Base-by-base conservation (phyloP, 2,329 filamentous ascomycete genomes). In the Didymella sp. region DNA sequence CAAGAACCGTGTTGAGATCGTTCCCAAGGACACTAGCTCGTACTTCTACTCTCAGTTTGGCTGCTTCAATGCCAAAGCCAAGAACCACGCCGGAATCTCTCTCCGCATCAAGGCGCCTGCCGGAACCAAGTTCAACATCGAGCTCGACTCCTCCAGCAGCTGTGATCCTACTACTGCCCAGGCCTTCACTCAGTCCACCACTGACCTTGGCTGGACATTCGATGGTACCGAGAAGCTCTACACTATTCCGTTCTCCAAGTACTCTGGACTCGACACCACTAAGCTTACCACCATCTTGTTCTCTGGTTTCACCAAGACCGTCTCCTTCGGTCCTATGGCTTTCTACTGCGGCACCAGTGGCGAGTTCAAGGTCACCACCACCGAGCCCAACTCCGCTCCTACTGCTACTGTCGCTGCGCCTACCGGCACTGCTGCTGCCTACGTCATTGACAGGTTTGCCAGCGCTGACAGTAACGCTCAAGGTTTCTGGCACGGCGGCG, bases 401-500 rank as follows among this genome's bases (percentile, higher is more conserved):
- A 79, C 78, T 3, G 75, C 75, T 15, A 84, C 82, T 6, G 78
- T 85, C 13, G 69, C 80, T n/a, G 81, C 82, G 3, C 84, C 83
- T 3, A 62, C 74, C 12, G 79, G 82, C 45, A 79, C 80, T 19
- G 80, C 80, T 24, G 64, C 80, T 15, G 73, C 76, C 12, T 77
- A 86, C 27, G 77, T 89, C 0, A 84, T 90, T 54, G 88, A 90
- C 73, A 81, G 80, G 3, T 90, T 90, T 61, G 74, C 74, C 31
- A 80, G 79, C 61, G 54, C 73, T 2, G 75, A 80, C 58, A 79
- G 74, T 24, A 90, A 90, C 66, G 81, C 84, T 17, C 79, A 89
- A 2, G 84, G 82, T 2, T 82, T 85, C 72, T 90, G 86, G 83
- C 87, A 89, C 70, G 87, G 88, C 9, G 79, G 79, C n/a, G 86